These are phyloP conservation scores for Starmera quercuum DNA, from an alignment of 805 yeast species.

Conservation along the genomic window DNA sequence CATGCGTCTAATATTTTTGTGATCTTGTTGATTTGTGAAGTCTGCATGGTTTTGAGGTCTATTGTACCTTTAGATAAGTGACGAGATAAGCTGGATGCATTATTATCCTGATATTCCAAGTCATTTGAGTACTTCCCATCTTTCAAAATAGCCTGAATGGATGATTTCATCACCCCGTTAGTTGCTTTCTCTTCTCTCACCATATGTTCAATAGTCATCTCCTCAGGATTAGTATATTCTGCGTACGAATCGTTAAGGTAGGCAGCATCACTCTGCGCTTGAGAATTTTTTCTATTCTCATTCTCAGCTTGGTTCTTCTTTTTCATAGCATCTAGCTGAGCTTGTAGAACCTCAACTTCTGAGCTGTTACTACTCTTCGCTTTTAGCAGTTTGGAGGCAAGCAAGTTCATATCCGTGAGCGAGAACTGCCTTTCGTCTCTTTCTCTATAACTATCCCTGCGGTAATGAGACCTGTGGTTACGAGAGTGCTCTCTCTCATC, in stretches of 20 bases:
- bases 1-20: constrained; percentile 27
- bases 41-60: constrained; percentile 21
- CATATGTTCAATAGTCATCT: constrained; percentile 30
- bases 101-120: constrained; percentile 35
- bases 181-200: constrained; percentile 24
- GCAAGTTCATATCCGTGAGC: constrained; percentile 20
- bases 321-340: constrained; percentile 8
- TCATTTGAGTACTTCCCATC: constrained; percentile 31
- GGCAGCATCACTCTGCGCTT: constrained; percentile 4
- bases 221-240: constrained; percentile 16
- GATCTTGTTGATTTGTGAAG: constrained; percentile 19
- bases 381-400: constrained; percentile 24
- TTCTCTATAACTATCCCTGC: background rate
- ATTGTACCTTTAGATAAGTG: constrained; percentile 21
- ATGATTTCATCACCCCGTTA: constrained; percentile 10
- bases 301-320: background rate
- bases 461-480: background rate
- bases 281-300: background rate
- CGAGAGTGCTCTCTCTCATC: too few species aligned
- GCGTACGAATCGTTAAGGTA: constrained; percentile 2
- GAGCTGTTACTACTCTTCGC: constrained; percentile 19
- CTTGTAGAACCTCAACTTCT: constrained; percentile 16
- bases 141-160: constrained; percentile 27
- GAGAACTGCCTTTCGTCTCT: background rate
- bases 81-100: constrained; percentile 28